These are phyloP conservation scores for Hypoxylon lenormandii DNA, from an alignment of 495 filamentous ascomycete genomes.

Conservation along the genomic window DNA sequence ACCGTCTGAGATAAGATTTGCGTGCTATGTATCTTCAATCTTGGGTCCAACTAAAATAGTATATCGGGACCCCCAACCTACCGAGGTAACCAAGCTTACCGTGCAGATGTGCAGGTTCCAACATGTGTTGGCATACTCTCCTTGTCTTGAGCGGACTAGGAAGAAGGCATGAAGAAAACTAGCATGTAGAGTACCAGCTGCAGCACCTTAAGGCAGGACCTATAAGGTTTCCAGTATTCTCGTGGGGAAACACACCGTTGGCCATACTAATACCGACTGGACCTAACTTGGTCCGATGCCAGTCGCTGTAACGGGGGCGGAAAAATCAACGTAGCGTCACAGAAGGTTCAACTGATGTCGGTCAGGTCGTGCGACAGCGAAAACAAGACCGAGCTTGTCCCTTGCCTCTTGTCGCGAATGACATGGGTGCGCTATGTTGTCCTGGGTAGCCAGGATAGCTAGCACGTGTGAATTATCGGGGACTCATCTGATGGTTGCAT, in stretches of 20 bases:
- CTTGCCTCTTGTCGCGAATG: background rate
- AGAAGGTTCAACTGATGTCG: conserved; percentile 3
- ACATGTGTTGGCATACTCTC: background rate
- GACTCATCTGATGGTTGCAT: background rate
- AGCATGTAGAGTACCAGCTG: too few species aligned
- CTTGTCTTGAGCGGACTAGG: conserved; percentile 2
- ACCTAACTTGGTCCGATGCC: conserved; percentile 2
- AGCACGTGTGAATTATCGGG: background rate
- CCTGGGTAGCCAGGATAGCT: too few species aligned
- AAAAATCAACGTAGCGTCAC: conserved; percentile 6
- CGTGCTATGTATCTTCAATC: background rate
- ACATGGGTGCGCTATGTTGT: too few species aligned
- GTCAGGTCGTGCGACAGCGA: background rate
- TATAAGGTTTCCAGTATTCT: conserved; percentile 27
- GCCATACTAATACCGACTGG: background rate
- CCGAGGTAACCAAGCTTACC: conserved; percentile 4
- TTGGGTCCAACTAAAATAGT: conserved; percentile 11
- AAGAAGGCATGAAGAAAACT: conserved; percentile 3
- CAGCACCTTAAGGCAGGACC: conserved; percentile 41
- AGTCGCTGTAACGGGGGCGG: background rate
- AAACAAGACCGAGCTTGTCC: background rate
- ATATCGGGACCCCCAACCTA: conserved; percentile 4
- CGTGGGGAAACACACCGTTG: conserved; percentile 9
- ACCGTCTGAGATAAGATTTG: conserved; percentile 40
- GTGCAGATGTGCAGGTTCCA: conserved; percentile 3